These are phyloP conservation scores for Aciculosporium take DNA, from an alignment of 2,329 filamentous ascomycete genomes.

Conservation along the genomic window DNA sequence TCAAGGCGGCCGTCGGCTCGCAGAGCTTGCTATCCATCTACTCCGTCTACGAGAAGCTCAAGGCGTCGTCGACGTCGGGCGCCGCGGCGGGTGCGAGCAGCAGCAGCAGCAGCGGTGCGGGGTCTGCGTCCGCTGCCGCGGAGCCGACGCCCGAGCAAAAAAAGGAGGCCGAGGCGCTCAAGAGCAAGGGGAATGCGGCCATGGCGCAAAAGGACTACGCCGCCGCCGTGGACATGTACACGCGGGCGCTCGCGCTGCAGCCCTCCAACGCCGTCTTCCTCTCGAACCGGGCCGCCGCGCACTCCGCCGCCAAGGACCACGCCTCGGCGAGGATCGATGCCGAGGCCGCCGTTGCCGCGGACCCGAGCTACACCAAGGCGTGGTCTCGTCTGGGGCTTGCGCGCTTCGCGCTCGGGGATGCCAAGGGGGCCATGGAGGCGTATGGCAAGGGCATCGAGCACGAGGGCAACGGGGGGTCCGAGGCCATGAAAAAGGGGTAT, in stretches of 20 bases:
- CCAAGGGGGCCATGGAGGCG: conserved; percentile 83
- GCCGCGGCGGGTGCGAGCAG: conserved; percentile 25
- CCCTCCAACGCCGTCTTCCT: conserved; percentile 91
- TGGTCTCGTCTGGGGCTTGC: conserved; percentile 91
- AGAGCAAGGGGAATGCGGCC: conserved; percentile 81
- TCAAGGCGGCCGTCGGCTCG: conserved; percentile 64
- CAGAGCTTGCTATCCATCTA: conserved; percentile 88
- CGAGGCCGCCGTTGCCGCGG: conserved; percentile 74
- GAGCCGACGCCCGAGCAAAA: conserved; percentile 43
- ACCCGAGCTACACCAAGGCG: conserved; percentile 91
- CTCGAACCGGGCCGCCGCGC: conserved; percentile 89
- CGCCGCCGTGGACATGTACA: conserved; percentile 73
- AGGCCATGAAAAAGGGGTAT: conserved; percentile 93
- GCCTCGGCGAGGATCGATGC: conserved; percentile 74
- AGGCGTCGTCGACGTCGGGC: conserved; percentile 33
- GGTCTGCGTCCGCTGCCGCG: conserved; percentile 19
- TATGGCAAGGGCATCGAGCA: conserved; percentile 87
- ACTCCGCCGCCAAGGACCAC: conserved; percentile 75
- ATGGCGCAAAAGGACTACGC: conserved; percentile 91
- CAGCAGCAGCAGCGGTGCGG: too few relatives aligned
- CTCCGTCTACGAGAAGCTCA: conserved; percentile 90
- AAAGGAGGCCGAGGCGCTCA: conserved; percentile 74
- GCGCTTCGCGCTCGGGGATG: conserved; percentile 80
- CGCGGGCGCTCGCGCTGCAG: conserved; percentile 65
- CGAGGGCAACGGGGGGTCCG: conserved; percentile 85